Evolutionary conservation across 2,329 filamentous ascomycete genomes (phyloP).

Genomic region (Penicillium sp.): DNA sequence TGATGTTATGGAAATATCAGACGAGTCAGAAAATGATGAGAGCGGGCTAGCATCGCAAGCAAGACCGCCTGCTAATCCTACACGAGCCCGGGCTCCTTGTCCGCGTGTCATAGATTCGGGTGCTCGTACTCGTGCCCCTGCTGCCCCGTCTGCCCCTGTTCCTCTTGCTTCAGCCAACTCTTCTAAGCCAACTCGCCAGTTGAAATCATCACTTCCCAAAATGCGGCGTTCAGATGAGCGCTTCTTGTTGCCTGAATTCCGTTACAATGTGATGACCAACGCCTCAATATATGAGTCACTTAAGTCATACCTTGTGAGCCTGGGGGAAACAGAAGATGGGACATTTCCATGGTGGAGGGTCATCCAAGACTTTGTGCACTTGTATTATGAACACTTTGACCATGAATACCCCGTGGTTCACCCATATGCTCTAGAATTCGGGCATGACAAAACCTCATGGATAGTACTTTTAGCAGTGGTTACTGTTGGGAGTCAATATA

Average conservation of each 20-base stretch:
- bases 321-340: neutral
- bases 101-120: neutral
- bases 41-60: neutral
- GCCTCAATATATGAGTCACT: neutral
- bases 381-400: slow-evolving; percentile 5
- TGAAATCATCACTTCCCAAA: neutral
- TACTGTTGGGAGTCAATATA: slow-evolving; percentile 5
- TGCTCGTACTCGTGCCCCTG: neutral
- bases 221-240: slow-evolving; percentile 1
- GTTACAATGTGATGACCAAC: neutral
- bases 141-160: neutral
- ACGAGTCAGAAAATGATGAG: neutral
- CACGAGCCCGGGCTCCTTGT: too few species aligned
- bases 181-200: neutral
- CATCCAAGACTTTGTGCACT: slow-evolving; percentile 3
- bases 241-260: neutral
- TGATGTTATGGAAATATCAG: neutral
- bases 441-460: neutral
- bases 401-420: slow-evolving; percentile 1
- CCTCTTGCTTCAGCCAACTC: neutral
- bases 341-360: neutral
- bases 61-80: neutral
- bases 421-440: neutral
- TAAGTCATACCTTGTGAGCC: neutral
- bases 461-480: slow-evolving; percentile 2